phyloP scores from a whole-genome alignment of 805 yeast species.

The Schizosaccharomyces osmophilus region DNA sequence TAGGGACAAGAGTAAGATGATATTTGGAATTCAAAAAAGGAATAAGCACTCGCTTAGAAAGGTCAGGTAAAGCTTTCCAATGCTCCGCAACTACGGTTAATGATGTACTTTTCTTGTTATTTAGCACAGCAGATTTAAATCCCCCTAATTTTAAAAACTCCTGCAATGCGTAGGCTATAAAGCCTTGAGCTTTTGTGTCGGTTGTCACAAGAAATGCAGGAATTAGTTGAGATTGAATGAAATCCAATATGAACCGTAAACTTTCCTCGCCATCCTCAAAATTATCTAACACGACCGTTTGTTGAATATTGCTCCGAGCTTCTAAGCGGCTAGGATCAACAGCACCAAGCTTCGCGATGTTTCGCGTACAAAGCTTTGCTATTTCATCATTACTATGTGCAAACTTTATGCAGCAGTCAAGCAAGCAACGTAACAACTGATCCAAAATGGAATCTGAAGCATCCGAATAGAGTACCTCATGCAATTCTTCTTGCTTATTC shows the following conservation, averaged over 20 bases:
- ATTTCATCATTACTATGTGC: constrained; percentile 15
- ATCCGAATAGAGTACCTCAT: constrained; percentile 3
- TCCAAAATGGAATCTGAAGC: constrained; percentile 3
- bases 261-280: constrained; percentile 39
- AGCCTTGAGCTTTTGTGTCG: constrained; percentile 62
- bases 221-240: constrained; percentile 47
- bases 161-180: constrained; percentile 73
- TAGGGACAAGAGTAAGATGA: constrained; percentile 21
- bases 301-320: constrained; percentile 18
- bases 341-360: constrained; percentile 56
- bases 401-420: constrained; percentile 11
- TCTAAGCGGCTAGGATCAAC: constrained; percentile 39
- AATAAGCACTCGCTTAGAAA: constrained; percentile 44
- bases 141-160: constrained; percentile 47
- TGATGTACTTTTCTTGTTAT: constrained; percentile 5
- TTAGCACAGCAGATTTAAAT: constrained; percentile 14
- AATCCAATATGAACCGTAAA: constrained; percentile 34
- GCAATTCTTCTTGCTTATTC: constrained; percentile 3
- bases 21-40: constrained; percentile 59
- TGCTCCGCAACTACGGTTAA: constrained; percentile 7
- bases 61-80: constrained; percentile 41
- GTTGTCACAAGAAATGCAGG: constrained; percentile 76
- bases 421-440: constrained; percentile 10
- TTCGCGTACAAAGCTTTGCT: constrained; percentile 36
- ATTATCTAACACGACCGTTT: constrained; percentile 31